A percentile compares a stretch with the other conserved stretches of the same genome.
phyloP scores from a whole-genome alignment of 2,329 filamentous ascomycete species.

The Pseudogymnoascus sp. region DNA sequence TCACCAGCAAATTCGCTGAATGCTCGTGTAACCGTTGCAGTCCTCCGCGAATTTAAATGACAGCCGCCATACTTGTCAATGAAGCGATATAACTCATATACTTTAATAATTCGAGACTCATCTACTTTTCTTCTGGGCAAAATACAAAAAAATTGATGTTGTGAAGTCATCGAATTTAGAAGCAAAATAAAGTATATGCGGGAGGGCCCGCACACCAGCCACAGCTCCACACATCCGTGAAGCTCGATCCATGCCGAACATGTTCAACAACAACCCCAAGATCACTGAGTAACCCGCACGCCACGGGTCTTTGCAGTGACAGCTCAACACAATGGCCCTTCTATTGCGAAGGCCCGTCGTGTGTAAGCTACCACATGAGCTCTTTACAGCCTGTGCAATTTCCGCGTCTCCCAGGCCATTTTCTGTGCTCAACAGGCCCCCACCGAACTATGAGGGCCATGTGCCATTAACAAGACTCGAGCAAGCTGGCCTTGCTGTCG shows the following conservation, averaged over 20 bases:
- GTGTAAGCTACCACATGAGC: constrained; percentile 20
- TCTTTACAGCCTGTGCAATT: constrained; percentile 21
- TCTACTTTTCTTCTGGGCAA: background rate
- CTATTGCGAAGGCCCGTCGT: constrained; percentile 17
- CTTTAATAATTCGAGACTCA: background rate
- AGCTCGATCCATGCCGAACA: constrained; percentile 4
- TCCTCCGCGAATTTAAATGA: background rate
- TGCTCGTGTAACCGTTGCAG: background rate
- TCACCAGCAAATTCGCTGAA: constrained; percentile 11
- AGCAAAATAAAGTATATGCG: constrained; percentile 7
- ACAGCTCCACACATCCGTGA: constrained; percentile 3
- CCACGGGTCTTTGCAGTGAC: background rate
- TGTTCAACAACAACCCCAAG: background rate
- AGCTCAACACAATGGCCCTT: constrained; percentile 20
- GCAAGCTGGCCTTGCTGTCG: constrained; percentile 62
- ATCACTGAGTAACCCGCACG: background rate
- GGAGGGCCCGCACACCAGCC: constrained; percentile 5
- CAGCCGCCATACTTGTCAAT: background rate
- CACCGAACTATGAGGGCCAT: constrained; percentile 85
- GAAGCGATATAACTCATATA: background rate
- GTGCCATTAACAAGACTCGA: constrained; percentile 77
- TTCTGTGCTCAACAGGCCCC: constrained; percentile 77
- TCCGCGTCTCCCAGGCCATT: constrained; percentile 44
- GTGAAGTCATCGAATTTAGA: background rate
- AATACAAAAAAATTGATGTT: background rate